Base-by-base conservation (phyloP, 192 early-diverging fungal genomes). In the Podila clonocystis region DNA sequence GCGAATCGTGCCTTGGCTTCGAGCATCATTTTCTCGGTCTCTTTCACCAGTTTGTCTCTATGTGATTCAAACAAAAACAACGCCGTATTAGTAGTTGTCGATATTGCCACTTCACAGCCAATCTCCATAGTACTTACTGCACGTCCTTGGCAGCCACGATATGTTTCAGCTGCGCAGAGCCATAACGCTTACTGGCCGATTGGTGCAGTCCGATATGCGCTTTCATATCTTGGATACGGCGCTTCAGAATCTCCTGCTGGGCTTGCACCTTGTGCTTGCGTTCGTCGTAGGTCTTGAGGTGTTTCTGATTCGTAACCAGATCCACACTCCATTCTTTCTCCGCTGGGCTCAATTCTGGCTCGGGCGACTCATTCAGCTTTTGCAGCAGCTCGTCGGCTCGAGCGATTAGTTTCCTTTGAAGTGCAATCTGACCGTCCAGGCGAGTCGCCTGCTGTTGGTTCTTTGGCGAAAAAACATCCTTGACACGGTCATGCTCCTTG, bases 301-400 rank as follows among this genome's bases (percentile, higher is more conserved):
- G 28, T 45, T 65, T 69, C 26, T 73, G 66, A 31, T 45, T 61
- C 58, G 24, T 80, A 24, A 38, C 65, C 26, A 91, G 64, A 38
- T 87, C 78, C 24, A 71, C 31, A 24, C 82, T 76, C 87, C 87
- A 90, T 36, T 70, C 77, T 62, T 80, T 83, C 75, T 94, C 93
- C 28, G 86, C 82, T 7, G 84, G 65, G 5, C 88, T 88, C 70
- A 93, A 73, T 30, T 85, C 87, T 9, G 90, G 92, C 67, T 93
- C 90, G 52, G 83, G 85, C 19, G 82, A 79, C 50, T 88, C 88
- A 57, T 90, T 88, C 34, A 93, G 62, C 68, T 90, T 87, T 31
- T 89, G 89, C 62, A 95, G 68, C 30, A 92, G 65, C 13, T 82
- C 82, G 61, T 94, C 92, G 2, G 86, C 86, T 8, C 88, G 88